phyloP scores from a whole-genome alignment of 2,329 filamentous ascomycete species.

The Dactylellina leptospora region DNA sequence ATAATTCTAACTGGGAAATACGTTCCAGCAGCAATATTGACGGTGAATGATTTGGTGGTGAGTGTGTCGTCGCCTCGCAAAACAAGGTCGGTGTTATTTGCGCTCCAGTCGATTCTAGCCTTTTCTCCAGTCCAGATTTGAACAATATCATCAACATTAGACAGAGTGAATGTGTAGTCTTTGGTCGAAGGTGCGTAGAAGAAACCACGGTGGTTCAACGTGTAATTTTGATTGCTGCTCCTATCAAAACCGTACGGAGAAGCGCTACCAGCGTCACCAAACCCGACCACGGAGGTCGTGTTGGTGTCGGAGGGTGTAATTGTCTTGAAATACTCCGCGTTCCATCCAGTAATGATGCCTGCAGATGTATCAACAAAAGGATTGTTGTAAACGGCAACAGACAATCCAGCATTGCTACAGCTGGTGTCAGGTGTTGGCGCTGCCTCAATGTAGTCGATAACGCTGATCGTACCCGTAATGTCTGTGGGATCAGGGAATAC shows the following conservation, averaged over 20 bases:
- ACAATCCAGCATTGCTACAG: conserved; percentile 5
- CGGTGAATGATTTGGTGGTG: background rate
- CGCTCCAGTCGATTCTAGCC: background rate
- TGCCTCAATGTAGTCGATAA: background rate
- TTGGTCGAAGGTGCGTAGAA: conserved; percentile 1
- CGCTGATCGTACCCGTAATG: background rate
- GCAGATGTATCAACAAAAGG: background rate
- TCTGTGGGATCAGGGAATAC: conserved; percentile 5
- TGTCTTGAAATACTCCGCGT: conserved; percentile 4
- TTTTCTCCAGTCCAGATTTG: conserved; percentile 14
- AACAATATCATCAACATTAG: conserved; percentile 9
- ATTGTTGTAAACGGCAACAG: conserved; percentile 10
- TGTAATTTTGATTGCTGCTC: background rate
- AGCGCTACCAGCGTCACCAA: conserved; percentile 1
- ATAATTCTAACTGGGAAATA: conserved; percentile 6
- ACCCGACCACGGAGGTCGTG: conserved; percentile 1
- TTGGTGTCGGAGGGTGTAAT: background rate
- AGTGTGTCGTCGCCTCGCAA: background rate
- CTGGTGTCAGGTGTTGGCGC: background rate
- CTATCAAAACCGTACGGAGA: background rate
- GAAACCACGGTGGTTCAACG: conserved; percentile 8
- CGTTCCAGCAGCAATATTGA: background rate
- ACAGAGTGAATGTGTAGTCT: conserved; percentile 2
- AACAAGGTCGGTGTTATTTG: background rate
- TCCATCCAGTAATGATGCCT: conserved; percentile 1